Evolutionary conservation across 1,139 yeast species (phyloP).

Genomic region (Blastobotrys arbuscula): DNA sequence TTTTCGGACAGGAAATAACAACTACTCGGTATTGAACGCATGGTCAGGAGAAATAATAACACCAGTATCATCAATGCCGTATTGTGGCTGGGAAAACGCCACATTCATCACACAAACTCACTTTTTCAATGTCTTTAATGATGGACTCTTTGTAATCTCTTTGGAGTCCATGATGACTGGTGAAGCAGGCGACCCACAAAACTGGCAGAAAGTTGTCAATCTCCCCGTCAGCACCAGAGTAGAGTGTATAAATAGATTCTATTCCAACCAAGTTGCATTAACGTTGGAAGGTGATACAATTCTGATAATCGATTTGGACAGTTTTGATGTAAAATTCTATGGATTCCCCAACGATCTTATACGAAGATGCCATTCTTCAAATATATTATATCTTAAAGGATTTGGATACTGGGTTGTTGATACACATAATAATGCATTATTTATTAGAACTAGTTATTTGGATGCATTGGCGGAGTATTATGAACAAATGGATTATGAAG

Average conservation of each 20-base stretch:
- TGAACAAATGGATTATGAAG: background rate
- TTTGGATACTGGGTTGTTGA: slow-evolving; percentile 8
- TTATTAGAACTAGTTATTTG: slow-evolving; percentile 6
- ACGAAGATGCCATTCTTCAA: background rate
- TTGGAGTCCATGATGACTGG: background rate
- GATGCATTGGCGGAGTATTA: slow-evolving; percentile 5
- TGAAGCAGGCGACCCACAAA: background rate
- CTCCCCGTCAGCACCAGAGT: background rate
- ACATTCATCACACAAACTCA: slow-evolving; percentile 7
- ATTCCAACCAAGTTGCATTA: background rate
- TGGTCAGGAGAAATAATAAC: background rate
- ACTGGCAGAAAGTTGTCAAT: slow-evolving; percentile 1
- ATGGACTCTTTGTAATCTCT: background rate
- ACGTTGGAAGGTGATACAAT: slow-evolving; percentile 7
- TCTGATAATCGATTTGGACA: slow-evolving; percentile 2
- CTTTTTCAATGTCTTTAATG: background rate
- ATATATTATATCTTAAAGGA: slow-evolving; percentile 4
- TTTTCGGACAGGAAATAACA: background rate
- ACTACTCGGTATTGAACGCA: background rate
- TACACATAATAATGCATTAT: background rate
- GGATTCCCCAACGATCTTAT: slow-evolving; percentile 3
- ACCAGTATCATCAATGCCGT: background rate
- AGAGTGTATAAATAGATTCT: slow-evolving; percentile 4
- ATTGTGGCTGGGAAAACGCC: background rate
- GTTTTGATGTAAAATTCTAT: background rate